Conservation (phyloP, 75 land plant species). For the Gnetum montanum region DNA sequence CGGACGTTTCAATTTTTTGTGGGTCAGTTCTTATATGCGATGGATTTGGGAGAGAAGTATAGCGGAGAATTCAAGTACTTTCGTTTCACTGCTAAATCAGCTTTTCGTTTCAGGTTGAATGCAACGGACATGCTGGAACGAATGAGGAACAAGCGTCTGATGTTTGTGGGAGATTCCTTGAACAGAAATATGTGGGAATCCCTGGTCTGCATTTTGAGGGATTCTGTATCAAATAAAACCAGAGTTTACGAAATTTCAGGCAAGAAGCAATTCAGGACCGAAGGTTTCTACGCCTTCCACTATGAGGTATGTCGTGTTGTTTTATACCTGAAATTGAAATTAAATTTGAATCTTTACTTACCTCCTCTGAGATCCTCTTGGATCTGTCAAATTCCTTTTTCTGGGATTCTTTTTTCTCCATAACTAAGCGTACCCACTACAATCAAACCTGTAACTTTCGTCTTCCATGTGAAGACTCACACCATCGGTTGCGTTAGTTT, state of each 20-base stretch:
- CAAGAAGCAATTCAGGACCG: conserved; percentile 9
- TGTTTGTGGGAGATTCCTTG: conserved; percentile 46
- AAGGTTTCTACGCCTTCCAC: conserved; percentile 14
- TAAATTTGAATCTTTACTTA: not conserved
- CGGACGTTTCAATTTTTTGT: not conserved
- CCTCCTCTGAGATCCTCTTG: not conserved
- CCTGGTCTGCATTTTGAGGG: conserved; percentile 30
- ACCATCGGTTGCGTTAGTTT: not conserved
- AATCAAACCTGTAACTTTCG: too few species aligned
- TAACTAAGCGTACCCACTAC: too few species aligned
- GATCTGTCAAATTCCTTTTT: too few species aligned
- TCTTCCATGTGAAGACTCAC: too few species aligned
- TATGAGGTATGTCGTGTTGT: conserved; percentile 24
- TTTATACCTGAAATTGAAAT: too few species aligned
- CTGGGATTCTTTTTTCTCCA: too few species aligned
- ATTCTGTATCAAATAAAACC: conserved; percentile 14
- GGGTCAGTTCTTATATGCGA: too few species aligned
- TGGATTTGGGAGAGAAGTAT: too few species aligned
- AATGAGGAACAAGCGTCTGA: conserved; percentile 26
- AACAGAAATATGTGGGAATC: conserved; percentile 58
- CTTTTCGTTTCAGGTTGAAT: conserved; percentile 22
- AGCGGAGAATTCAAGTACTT: too few species aligned
- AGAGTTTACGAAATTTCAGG: conserved; percentile 28
- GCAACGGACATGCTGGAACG: conserved; percentile 34
- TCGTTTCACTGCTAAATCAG: too few species aligned